Conservation (phyloP, 2,329 filamentous ascomycete genomes). For the Xylariales sp. region DNA sequence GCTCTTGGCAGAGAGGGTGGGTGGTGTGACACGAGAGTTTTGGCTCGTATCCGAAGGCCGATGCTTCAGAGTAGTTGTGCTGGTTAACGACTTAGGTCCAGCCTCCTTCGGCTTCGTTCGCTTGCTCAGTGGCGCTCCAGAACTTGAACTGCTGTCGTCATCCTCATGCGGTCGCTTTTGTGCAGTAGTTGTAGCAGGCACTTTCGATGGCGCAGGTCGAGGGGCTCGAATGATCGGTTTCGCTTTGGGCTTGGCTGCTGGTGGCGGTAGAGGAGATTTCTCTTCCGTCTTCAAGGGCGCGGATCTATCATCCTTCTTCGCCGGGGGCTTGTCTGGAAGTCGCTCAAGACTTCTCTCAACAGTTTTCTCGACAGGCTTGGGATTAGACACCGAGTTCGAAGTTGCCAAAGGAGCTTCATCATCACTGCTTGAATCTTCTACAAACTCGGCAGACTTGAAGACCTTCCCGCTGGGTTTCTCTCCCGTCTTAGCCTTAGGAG, state of each 20-base stretch:
- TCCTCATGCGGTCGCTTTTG: conserved; percentile 50
- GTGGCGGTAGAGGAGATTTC: conserved; percentile 8
- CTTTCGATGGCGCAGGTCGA: conserved; percentile 16
- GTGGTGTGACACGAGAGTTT: conserved; percentile 38
- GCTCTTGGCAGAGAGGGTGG: conserved; percentile 38
- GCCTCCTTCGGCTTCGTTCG: conserved; percentile 47
- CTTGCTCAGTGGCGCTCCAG: conserved; percentile 53
- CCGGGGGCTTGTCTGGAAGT: conserved; percentile 10
- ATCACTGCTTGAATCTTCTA: conserved; percentile 51
- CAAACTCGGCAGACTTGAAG: conserved; percentile 51
- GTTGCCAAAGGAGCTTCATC: conserved; percentile 38
- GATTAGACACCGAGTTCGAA: conserved; percentile 28
- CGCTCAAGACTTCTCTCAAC: conserved; percentile 11
- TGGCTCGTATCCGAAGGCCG: conserved; percentile 45
- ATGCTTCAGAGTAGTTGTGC: conserved; percentile 34
- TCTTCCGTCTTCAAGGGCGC: background rate
- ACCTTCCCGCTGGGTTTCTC: conserved; percentile 34
- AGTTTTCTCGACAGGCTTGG: conserved; percentile 23
- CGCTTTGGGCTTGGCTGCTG: conserved; percentile 26
- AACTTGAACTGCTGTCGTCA: conserved; percentile 56
- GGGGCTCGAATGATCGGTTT: conserved; percentile 24
- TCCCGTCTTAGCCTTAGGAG: conserved; percentile 36
- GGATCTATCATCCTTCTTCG: conserved; percentile 5
- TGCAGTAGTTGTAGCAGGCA: conserved; percentile 24
- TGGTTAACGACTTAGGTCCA: conserved; percentile 16